Conservation (phyloP, 805 yeast species). For the Yarrowia deformans region DNA sequence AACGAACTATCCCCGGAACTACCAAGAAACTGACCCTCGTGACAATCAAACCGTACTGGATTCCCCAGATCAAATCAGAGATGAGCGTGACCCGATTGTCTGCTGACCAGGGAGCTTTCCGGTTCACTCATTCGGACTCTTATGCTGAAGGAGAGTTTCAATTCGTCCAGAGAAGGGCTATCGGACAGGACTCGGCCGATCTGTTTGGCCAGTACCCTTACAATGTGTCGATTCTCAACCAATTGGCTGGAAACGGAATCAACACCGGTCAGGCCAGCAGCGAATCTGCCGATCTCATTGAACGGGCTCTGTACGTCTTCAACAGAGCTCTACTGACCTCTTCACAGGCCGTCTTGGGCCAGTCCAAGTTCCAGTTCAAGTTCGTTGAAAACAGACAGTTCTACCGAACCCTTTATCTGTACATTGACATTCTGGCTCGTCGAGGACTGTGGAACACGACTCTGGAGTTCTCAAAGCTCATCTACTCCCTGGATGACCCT, state of each 20-base stretch:
- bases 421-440: conserved; percentile 72
- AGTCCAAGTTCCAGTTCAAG: conserved; percentile 77
- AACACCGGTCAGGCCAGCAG: conserved; percentile 73
- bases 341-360: conserved; percentile 59
- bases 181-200: conserved; percentile 52
- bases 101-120: conserved; percentile 59
- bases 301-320: conserved; percentile 77
- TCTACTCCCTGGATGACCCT: conserved; percentile 62
- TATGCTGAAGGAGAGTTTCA: conserved; percentile 72
- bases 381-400: conserved; percentile 77
- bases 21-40: conserved; percentile 70
- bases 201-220: conserved; percentile 66
- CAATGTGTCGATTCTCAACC: conserved; percentile 78
- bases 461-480: conserved; percentile 71
- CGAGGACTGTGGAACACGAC: conserved; percentile 82
- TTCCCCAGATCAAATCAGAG: conserved; percentile 71
- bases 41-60: conserved; percentile 79
- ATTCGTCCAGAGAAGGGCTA: conserved; percentile 53
- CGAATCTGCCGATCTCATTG: conserved; percentile 75
- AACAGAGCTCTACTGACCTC: conserved; percentile 72
- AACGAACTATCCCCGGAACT: conserved; percentile 76
- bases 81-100: conserved; percentile 50
- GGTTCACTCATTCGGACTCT: conserved; percentile 55
- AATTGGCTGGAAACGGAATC: conserved; percentile 73
- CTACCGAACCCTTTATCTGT: conserved; percentile 74